Base-by-base conservation (phyloP, 2,329 filamentous ascomycete species). In the Fusarium compactum region DNA sequence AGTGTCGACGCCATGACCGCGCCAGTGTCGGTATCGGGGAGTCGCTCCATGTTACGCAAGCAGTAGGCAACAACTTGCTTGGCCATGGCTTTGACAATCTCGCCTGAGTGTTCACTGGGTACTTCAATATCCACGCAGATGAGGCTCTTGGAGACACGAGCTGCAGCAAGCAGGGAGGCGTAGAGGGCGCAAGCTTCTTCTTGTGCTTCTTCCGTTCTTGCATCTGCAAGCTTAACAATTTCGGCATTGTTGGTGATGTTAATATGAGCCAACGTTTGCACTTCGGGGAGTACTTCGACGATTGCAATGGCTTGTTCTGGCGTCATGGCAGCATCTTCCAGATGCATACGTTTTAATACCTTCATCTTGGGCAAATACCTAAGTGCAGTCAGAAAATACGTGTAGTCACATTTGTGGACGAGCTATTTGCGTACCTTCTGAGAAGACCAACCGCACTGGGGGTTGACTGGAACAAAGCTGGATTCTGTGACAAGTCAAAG, bases 41-140 rank as follows among this genome's bases (percentile, higher is more conserved):
- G 87, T 12, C 87, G 88, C 78, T 97, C 94, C 84, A 99, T 91
- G 75, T 99, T 99, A 61, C 92, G 90, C 67, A 99, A 85, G 68
- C 93, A 97, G 79, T 98, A 98, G 1, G 94, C 95, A 45, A 98
- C 91, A n/a, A 97, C 92, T 79, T 97, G 95, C 76, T 95, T 97
- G 1, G 94, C 95, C 73, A 98, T 86, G 5, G 94, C 95, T 80
- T 94, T 97, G 74, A 98, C 92, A 25, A 98, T 89, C 78, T 98
- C 96, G 58, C 92, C 93, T n/a, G 92, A 92, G 59, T 93, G 90
- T 24, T 90, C 85, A 32, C 87, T 90, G 1, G 95, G 96, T 4
- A 97, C 90, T 73, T 98, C 95, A 62, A 98, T 93, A 77, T 98
- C 96, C 64, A 99, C 88, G 62, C 94, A 95, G 30, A 98, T 90